phyloP scores from a whole-genome alignment of 495 filamentous ascomycete species.

The Lepidopterella palustris region DNA sequence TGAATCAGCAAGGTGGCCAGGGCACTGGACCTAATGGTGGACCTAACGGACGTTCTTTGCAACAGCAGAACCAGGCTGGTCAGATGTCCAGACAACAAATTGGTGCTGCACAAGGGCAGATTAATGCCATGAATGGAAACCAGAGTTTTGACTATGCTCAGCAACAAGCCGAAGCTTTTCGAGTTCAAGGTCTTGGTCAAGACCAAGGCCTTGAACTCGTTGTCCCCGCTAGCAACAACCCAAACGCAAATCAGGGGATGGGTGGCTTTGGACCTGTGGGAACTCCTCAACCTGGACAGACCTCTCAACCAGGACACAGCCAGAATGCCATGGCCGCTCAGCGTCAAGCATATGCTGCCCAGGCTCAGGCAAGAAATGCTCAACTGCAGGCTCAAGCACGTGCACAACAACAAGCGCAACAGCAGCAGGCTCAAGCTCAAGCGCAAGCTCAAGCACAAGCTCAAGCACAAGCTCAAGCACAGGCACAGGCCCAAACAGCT shows the following conservation, averaged over 20 bases:
- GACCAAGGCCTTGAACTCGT: too few species aligned
- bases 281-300: conserved; percentile 38
- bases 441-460: conserved; percentile 30
- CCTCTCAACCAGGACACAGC: conserved; percentile 38
- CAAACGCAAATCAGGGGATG: conserved; percentile 41
- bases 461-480: conserved; percentile 31
- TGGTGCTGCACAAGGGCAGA: conserved; percentile 32
- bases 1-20: conserved; percentile 9
- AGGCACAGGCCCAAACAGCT: conserved; percentile 35
- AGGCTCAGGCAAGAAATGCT: conserved; percentile 31
- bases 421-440: conserved; percentile 43
- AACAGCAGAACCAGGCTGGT: conserved; percentile 31
- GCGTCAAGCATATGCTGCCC: conserved; percentile 34
- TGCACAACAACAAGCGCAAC: conserved; percentile 30
- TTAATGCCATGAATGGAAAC: conserved; percentile 38
- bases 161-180: conserved; percentile 56
- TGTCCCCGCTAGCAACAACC: conserved; percentile 57
- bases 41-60: neutral
- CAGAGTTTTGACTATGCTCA: conserved; percentile 49
- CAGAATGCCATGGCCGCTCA: conserved; percentile 34
- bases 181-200: conserved; percentile 59
- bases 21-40: conserved; percentile 6
- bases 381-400: conserved; percentile 40
- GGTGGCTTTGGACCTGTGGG: conserved; percentile 39
- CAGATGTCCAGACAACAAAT: conserved; percentile 39